Evolutionary conservation across 179 eudicot species (phyloP), one percentile per base, ranked within the genome.

Genomic region (Silene vulgaris): DNA sequence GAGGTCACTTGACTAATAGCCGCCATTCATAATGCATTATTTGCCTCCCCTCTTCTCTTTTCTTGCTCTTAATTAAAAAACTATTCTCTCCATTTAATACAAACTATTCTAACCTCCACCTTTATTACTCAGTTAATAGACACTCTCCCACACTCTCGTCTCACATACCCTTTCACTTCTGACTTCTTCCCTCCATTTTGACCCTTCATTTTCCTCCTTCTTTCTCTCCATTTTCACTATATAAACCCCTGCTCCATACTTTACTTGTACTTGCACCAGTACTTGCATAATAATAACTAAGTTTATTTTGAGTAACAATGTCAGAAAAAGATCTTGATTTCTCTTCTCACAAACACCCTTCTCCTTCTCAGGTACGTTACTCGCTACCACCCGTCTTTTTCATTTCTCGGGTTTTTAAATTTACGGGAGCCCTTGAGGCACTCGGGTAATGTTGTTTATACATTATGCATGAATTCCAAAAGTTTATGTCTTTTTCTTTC

Each of bases 271-370:
- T 61, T 61, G 12, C 65, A 61, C 17, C 4, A 21, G 1, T 61
- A 61, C 6, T 62, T 21, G 32, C 32, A 62, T 26, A 23, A 23
- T 23, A 23, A 23, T 23, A 8, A 62, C 8, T 32, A 32, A 32
- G 5, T 4, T 32, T 32, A 3, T 32, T 0, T 0, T 1, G 0
- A 23, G 2, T 11, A 8, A 72, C 28, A 75, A 90, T 90, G 94
- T 82, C 78, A 14, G 89, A 88, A 30, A 85, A 86, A 74, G 80
- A 84, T 73, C 86, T 77, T 19, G 90, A 86, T 56, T 89, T 88
- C 45, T 56, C 45, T 17, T 84, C 90, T 35, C 87, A 86, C 87
- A 87, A 85, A 54, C 71, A 79, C 80, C 89, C 90, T 62, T 81
- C 94, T 20, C 76, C 82, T 0, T 77, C 88, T 56, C 94, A 86